Evolutionary conservation across 345 rosid genomes (phyloP), one percentile per base, ranked within the genome.

Genomic region (Citrus australasica): DNA sequence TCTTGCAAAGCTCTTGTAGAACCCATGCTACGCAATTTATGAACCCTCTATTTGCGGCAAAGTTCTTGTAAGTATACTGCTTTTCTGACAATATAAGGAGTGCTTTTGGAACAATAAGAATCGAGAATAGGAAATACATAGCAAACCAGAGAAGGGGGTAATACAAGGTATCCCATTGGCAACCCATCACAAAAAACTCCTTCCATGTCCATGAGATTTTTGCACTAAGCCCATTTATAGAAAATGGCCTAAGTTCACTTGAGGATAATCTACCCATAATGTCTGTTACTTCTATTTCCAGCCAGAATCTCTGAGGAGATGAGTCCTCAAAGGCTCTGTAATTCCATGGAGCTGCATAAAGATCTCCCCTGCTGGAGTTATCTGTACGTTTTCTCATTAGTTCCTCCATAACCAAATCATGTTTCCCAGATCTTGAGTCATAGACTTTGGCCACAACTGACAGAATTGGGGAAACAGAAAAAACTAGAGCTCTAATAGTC

Each of bases 131-230:
- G 65, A 79, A 80, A 79, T 64, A 85, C 11, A 93, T 28, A 78
- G 78, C 71, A 78, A 83, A 81, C 92, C 97, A 93, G 79, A 96
- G 74, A 73, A 92, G 59, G 1, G 97, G 96, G 86, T 82, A 84
- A 77, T 95, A 95, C 78, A 92, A 82, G 32, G 87, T 87, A 53
- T 79, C 90, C 97, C 97, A 94, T 53, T 92, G 97, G 84, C 89
- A 79, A 46, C 97, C 99, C 97, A 96, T 91, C 79, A 92, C 95
- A 66, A 76, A 82, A 72, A 94, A 91, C 85, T 96, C 99, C 81
- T 84, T 92, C 99, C 98, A 96, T 21, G 97, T 90, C 99, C 99
- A 94, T 4, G 91, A 86, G 71, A 92, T 66, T 83, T 83, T 81
- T 78, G 86, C 83, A 81, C 82, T 83, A 33, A 85, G 85, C 79